phyloP scores from a whole-genome alignment of 2,329 filamentous ascomycete genomes.

The Fusarium sp. region DNA sequence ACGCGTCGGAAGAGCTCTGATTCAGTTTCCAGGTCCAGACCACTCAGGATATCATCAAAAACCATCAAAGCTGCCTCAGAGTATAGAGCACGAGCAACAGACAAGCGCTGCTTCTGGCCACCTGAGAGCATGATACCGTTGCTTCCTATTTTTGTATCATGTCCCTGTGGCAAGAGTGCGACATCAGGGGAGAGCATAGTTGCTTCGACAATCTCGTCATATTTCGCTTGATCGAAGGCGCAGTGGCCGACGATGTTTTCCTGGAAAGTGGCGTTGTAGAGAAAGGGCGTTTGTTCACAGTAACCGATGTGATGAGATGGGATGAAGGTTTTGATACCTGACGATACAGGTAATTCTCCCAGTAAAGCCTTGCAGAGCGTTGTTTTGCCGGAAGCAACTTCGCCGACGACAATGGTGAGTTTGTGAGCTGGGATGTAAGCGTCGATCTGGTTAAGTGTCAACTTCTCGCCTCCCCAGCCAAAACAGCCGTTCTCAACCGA shows the following conservation, averaged over 20 bases:
- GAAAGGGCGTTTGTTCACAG: slow-evolving; percentile 53
- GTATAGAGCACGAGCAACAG: slow-evolving; percentile 62
- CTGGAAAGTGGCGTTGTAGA: slow-evolving; percentile 54
- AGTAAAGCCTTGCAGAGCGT: slow-evolving; percentile 56
- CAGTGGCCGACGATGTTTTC: slow-evolving; percentile 57
- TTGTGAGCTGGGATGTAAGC: slow-evolving; percentile 31
- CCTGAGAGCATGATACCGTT: slow-evolving; percentile 59
- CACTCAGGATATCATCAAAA: slow-evolving; percentile 62
- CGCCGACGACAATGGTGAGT: slow-evolving; percentile 55
- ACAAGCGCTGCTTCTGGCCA: slow-evolving; percentile 56
- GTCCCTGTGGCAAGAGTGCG: slow-evolving; percentile 51
- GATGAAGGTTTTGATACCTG: slow-evolving; percentile 35
- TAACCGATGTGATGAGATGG: slow-evolving; percentile 46
- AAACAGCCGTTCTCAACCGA: slow-evolving; percentile 40
- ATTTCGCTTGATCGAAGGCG: slow-evolving; percentile 50
- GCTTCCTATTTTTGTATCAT: slow-evolving; percentile 57
- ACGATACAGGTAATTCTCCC: slow-evolving; percentile 46
- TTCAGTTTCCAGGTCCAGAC: slow-evolving; percentile 61
- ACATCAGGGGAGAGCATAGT: slow-evolving; percentile 53
- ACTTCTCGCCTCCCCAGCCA: slow-evolving; percentile 48
- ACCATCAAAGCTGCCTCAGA: slow-evolving; percentile 56
- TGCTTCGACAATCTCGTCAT: slow-evolving; percentile 54
- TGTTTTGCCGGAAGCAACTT: slow-evolving; percentile 55
- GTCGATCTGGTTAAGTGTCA: slow-evolving; percentile 38
- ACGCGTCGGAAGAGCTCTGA: slow-evolving; percentile 59